Conservation (phyloP, 768 basidiomycete genomes). For the Boletus patriciae region DNA sequence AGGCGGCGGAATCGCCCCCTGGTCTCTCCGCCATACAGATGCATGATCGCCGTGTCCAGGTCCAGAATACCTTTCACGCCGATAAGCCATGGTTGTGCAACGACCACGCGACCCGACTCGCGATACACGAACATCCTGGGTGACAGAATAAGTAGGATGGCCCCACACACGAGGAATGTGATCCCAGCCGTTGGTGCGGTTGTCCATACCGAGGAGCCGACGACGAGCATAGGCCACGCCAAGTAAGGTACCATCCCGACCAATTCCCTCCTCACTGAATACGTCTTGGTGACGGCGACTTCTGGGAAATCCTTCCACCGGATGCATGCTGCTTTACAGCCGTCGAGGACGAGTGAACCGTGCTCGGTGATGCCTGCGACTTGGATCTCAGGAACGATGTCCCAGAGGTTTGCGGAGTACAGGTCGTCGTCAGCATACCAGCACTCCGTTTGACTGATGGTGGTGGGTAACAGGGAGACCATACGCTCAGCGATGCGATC, state of each 20-base stretch:
- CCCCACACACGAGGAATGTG: background rate
- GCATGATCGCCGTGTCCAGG: slow-evolving; percentile 3
- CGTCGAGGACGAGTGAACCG: slow-evolving; percentile 21
- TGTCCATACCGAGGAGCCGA: background rate
- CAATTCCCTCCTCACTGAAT: slow-evolving; percentile 10
- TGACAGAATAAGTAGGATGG: background rate
- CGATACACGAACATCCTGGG: slow-evolving; percentile 12
- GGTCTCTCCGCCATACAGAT: slow-evolving; percentile 10
- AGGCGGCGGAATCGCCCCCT: background rate
- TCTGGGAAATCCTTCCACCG: slow-evolving; percentile 23
- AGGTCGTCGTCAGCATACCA: slow-evolving; percentile 22
- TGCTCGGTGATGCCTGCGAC: slow-evolving; percentile 17
- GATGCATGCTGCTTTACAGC: slow-evolving; percentile 18
- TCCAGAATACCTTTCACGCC: slow-evolving; percentile 23
- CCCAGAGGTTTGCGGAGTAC: slow-evolving; percentile 19
- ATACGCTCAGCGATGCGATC: slow-evolving; percentile 24
- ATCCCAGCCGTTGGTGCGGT: background rate
- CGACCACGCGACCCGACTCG: slow-evolving; percentile 16
- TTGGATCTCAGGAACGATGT: slow-evolving; percentile 19
- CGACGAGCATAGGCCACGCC: slow-evolving; percentile 7
- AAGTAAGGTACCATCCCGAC: slow-evolving; percentile 8
- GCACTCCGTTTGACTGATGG: background rate
- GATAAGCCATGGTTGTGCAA: slow-evolving; percentile 20
- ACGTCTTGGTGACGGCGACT: slow-evolving; percentile 5
- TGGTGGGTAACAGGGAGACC: slow-evolving; percentile 18